Evolutionary conservation across 2,329 filamentous ascomycete genomes (phyloP), one percentile per base, ranked within the genome.

Genomic region (Pseudogymnoascus verrucosus): DNA sequence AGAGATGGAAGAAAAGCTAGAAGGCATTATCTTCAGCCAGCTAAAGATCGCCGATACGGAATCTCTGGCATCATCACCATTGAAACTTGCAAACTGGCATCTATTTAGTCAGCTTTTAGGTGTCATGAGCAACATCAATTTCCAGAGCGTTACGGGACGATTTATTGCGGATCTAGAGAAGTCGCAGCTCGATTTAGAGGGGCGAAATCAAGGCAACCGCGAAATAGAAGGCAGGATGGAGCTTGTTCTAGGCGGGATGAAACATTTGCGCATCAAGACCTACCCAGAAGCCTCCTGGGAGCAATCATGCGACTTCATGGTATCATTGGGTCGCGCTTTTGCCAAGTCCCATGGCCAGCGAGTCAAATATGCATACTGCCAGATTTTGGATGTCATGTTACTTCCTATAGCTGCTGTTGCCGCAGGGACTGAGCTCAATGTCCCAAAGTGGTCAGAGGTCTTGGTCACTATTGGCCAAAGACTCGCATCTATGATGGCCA

Each of bases 1-100:
- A 1, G 93, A 97, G 69, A 96, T 97, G 86, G 93, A 96, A 65
- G 91, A 95, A 66, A 93, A 96, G 69, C 81, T 99, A 4, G 93
- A 98, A 73, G 91, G 88, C 67, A 96, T 99, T 65, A 96, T 99
- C 63, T 99, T 98, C 74, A 89, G 89, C n/a, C 95, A 98, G 74
- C 81, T 99, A 8, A 96, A 93, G 72, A 89, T 89, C 54, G 89
- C 92, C 6, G 93, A 98, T 65, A 87, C 90, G 0, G 91, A 96
- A 6, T 87, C 93, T 71, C 79, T 93, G 3, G 80, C 86, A 66
- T 80, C 88, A 7, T 96, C 92, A 0, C 87, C 90, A 0, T 79
- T 98, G 23, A 91, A 92, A 68, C 86, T 95, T 76, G 90, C 95
- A 12, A 99, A 99, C 71, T 99, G 93, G 93, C 90, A 91, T 65